A percentile compares a stretch with the other conserved stretches of the same genome.
Evolutionary conservation across 2,329 filamentous ascomycete species (phyloP).

Genomic region (Cephalotrichum gorgonifer): DNA sequence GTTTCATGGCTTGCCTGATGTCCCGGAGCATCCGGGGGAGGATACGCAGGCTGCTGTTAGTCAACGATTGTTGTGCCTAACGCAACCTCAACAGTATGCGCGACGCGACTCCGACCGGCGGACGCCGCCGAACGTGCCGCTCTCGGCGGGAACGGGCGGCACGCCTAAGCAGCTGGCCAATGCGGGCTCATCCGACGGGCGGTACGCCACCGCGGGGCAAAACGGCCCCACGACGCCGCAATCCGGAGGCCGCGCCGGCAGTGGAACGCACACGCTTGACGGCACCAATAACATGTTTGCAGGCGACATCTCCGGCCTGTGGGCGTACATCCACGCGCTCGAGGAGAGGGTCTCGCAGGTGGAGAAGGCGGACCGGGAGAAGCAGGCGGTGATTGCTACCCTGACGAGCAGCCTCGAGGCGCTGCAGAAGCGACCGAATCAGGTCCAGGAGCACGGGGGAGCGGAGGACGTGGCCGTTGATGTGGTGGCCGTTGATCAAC

Average conservation of each 20-base stretch:
- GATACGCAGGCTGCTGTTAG: not conserved
- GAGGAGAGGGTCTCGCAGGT: conserved; percentile 47
- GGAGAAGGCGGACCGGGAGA: conserved; percentile 26
- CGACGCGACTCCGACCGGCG: conserved; percentile 46
- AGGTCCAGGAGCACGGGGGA: not conserved
- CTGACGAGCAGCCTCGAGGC: conserved; percentile 23
- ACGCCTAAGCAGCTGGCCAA: conserved; percentile 1
- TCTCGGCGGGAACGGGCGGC: conserved; percentile 16
- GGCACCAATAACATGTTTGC: conserved; percentile 60
- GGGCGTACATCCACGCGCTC: conserved; percentile 61
- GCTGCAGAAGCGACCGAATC: conserved; percentile 18
- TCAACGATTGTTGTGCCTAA: conserved; percentile 48
- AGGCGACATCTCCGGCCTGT: conserved; percentile 51
- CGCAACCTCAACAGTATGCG: conserved; percentile 52
- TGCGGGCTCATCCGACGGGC: not conserved
- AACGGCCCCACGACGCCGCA: conserved; percentile 2
- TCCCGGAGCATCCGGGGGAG: conserved; percentile 28
- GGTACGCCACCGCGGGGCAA: not conserved
- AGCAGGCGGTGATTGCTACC: conserved; percentile 23
- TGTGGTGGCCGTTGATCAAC: not conserved
- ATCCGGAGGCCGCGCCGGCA: conserved; percentile 22
- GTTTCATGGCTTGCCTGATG: conserved; percentile 25
- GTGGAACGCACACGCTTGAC: conserved; percentile 40
- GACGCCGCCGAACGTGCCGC: conserved; percentile 37
- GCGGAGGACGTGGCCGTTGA: not conserved